Conservation (phyloP, 2,329 filamentous ascomycete species). For the Alternaria sp. region DNA sequence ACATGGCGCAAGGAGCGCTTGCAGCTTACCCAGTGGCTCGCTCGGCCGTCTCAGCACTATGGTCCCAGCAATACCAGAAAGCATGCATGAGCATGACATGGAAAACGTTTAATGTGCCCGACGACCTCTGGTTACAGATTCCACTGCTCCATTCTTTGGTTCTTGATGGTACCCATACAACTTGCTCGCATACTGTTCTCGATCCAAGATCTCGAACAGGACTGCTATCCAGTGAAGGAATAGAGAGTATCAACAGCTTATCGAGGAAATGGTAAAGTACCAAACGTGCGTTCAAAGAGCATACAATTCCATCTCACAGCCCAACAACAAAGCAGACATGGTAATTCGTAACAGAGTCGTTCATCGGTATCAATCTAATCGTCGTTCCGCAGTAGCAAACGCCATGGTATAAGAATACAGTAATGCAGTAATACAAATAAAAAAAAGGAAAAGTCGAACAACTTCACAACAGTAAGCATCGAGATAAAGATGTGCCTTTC, state of each 20-base stretch:
- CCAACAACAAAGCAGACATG: not conserved
- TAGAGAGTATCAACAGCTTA: too few relatives aligned
- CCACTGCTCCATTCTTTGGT: too few relatives aligned
- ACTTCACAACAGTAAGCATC: constrained; percentile 4
- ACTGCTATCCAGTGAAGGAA: too few relatives aligned
- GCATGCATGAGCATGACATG: not conserved
- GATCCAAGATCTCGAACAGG: too few relatives aligned
- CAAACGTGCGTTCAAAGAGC: too few relatives aligned
- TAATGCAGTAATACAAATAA: not conserved
- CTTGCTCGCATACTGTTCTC: too few relatives aligned
- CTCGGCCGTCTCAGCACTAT: not conserved
- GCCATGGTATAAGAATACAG: constrained; percentile 9
- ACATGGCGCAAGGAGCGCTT: not conserved
- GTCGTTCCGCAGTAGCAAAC: not conserved
- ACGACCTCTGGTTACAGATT: too few relatives aligned
- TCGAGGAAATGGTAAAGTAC: too few relatives aligned
- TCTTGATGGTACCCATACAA: too few relatives aligned
- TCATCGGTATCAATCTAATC: constrained; percentile 5
- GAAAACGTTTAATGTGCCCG: too few relatives aligned
- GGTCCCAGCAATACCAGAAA: too few relatives aligned
- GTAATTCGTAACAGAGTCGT: not conserved
- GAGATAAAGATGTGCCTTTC: constrained; percentile 1
- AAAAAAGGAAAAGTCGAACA: constrained; percentile 5
- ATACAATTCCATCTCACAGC: not conserved
- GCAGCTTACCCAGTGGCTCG: not conserved